These are phyloP conservation scores for Calonectria leucothoes DNA, from an alignment of 2,329 filamentous ascomycete species.

Conservation along the genomic window DNA sequence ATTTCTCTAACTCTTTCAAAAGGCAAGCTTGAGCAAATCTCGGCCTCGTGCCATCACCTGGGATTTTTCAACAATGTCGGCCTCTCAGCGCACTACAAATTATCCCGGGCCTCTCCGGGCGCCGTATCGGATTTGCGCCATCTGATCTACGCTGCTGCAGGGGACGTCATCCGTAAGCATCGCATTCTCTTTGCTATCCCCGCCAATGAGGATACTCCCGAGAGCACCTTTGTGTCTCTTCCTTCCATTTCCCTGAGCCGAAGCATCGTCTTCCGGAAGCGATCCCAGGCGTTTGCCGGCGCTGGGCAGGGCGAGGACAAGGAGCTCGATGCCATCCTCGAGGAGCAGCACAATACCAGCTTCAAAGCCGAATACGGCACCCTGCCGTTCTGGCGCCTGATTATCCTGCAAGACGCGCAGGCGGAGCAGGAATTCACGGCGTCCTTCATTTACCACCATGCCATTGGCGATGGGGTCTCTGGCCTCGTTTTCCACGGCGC, in stretches of 20 bases:
- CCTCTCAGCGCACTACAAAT: constrained; percentile 50
- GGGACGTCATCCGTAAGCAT: constrained; percentile 51
- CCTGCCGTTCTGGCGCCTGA: constrained; percentile 57
- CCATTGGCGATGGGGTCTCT: constrained; percentile 57
- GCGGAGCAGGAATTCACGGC: constrained; percentile 51
- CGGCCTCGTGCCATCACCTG: constrained; percentile 54
- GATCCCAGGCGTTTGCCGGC: constrained; percentile 24
- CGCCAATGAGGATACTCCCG: constrained; percentile 50
- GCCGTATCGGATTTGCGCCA: constrained; percentile 37
- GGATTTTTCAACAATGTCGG: constrained; percentile 57
- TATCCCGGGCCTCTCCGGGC: constrained; percentile 42
- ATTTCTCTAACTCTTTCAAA: background rate
- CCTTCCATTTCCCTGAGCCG: constrained; percentile 53
- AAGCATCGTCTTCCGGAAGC: constrained; percentile 49
- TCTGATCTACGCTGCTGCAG: constrained; percentile 50
- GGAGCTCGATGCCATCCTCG: constrained; percentile 54
- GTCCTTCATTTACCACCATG: constrained; percentile 60
- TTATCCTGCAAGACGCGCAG: constrained; percentile 47
- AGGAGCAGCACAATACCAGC: constrained; percentile 52
- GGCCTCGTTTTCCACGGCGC: constrained; percentile 57
- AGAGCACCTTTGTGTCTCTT: constrained; percentile 57
- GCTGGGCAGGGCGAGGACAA: constrained; percentile 44
- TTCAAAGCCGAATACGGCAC: constrained; percentile 47
- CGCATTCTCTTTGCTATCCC: constrained; percentile 56
- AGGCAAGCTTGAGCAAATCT: constrained; percentile 58